Base-by-base conservation (phyloP, 164 flowering plant species). In the Liquidambar formosana region DNA sequence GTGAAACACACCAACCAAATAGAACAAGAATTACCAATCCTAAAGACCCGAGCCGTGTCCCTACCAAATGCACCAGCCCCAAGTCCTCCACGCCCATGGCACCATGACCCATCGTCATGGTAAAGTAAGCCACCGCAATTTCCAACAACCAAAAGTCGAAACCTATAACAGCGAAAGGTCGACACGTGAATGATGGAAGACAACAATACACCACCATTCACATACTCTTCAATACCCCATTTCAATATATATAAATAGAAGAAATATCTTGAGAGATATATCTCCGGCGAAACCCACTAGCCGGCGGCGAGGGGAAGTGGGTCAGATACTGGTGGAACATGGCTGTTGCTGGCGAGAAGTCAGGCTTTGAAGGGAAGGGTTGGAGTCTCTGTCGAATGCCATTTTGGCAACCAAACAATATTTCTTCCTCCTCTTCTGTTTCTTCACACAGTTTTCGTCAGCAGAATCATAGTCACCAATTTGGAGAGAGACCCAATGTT, bases 341-440 rank as follows among this genome's bases (percentile, higher is more conserved):
- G 80, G 76, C 46, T 43, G 57, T 74, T 27, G 78, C 70, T 52
- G 58, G 27, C 13, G 72, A 71, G 69, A 77, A 64, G 28, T 49
- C 67, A 21, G 75, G 63, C 53, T 38, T 56, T 19, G 77, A 76
- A 16, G 64, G 71, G 66, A 76, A 73, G 51, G 70, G 54, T 28
- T 75, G 75, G 79, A 63, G 71, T 61, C 66, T 69, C 15, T 77
- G 73, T 5, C 73, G 23, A 70, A 73, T 78, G 75, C 81, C 88
- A 2, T 81, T 77, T 73, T 75, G 84, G 81, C 75, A 76, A 41
- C 52, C 73, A 0, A 53, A 8, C 52, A 70, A 62, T 41, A 70
- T 58, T 9, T 61, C 76, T 19, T 54, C 71, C 27, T 72, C 74
- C 18, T 52, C 64, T 5, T 16, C 67, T 2, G 38, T 66, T 60